Evolutionary conservation across 2,329 filamentous ascomycete species (phyloP).

Genomic region (Paraphaeosphaeria sporulosa): DNA sequence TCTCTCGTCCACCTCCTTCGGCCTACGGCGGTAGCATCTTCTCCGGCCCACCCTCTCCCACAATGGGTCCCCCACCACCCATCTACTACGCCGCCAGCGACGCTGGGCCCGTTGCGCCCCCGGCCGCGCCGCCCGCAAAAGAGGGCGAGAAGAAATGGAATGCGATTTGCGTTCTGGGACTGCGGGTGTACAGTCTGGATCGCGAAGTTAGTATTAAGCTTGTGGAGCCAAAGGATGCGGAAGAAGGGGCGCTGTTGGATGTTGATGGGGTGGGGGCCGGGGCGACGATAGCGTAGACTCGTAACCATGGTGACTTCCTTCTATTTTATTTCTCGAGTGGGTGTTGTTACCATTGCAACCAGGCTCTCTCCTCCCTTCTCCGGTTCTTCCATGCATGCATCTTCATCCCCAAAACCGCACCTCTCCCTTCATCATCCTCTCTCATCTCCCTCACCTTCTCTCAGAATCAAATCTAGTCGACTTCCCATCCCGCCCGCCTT

Average conservation of each 20-base stretch:
- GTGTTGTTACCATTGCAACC: too few relatives aligned
- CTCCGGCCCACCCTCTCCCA: slow-evolving; percentile 1
- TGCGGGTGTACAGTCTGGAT: slow-evolving; percentile 58
- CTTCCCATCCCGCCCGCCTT: background rate
- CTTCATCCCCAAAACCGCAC: too few relatives aligned
- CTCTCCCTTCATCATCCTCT: too few relatives aligned
- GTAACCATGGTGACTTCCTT: too few relatives aligned
- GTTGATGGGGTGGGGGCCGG: slow-evolving; percentile 43
- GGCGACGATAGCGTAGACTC: slow-evolving; percentile 42
- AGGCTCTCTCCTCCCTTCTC: too few relatives aligned
- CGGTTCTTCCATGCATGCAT: too few relatives aligned
- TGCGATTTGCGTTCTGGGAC: slow-evolving; percentile 65
- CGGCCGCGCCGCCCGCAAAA: slow-evolving; percentile 2
- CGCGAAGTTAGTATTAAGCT: slow-evolving; percentile 41
- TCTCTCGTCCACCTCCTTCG: background rate
- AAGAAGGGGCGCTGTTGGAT: slow-evolving; percentile 42
- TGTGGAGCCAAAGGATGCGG: slow-evolving; percentile 37
- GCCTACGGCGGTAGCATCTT: background rate
- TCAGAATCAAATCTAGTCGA: too few relatives aligned
- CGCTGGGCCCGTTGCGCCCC: slow-evolving; percentile 7
- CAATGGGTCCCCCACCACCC: background rate
- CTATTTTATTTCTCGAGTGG: too few relatives aligned
- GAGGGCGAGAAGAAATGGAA: slow-evolving; percentile 58
- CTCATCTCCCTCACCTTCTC: background rate
- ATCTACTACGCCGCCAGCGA: slow-evolving; percentile 2